phyloP scores from a whole-genome alignment of 1,139 yeast species.

The Saccharomyces hybrid region DNA sequence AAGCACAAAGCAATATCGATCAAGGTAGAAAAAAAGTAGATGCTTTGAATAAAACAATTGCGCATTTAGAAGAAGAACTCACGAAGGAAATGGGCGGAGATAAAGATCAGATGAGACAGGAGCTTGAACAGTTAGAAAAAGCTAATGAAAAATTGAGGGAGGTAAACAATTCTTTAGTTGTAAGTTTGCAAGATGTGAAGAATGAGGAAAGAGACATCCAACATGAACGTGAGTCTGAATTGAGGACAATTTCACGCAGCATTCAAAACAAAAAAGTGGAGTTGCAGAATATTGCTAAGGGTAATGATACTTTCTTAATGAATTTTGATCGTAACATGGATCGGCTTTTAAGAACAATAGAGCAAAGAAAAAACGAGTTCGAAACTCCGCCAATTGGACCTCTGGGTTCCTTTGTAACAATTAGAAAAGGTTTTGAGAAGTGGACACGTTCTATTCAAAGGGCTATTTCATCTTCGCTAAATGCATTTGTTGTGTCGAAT shows the following conservation, averaged over 20 bases:
- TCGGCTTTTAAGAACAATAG: constrained; percentile 39
- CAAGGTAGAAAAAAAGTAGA: constrained; percentile 31
- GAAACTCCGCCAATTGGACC: constrained; percentile 72
- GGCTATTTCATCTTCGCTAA: constrained; percentile 41
- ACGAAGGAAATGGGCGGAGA: constrained; percentile 29
- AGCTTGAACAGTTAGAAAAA: constrained; percentile 12
- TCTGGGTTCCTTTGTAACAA: constrained; percentile 52
- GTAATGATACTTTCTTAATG: constrained; percentile 20
- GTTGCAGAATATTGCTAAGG: constrained; percentile 13
- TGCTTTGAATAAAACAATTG: constrained; percentile 36
- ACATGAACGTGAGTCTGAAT: constrained; percentile 11
- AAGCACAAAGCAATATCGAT: constrained; percentile 31
- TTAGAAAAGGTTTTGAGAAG: constrained; percentile 47
- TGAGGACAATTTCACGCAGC: constrained; percentile 10
- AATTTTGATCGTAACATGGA: constrained; percentile 47
- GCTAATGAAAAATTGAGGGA: constrained; percentile 12
- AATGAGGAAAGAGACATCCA: constrained; percentile 12
- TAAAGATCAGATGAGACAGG: constrained; percentile 18
- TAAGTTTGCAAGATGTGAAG: constrained; percentile 14
- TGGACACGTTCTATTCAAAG: constrained; percentile 64
- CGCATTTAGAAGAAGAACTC: constrained; percentile 34
- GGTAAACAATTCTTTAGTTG: constrained; percentile 13
- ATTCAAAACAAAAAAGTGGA: constrained; percentile 15
- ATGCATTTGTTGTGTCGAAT: constrained; percentile 61
- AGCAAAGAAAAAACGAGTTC: constrained; percentile 33